phyloP scores from a whole-genome alignment of 441 rosid species.

The Populus hybrid region DNA sequence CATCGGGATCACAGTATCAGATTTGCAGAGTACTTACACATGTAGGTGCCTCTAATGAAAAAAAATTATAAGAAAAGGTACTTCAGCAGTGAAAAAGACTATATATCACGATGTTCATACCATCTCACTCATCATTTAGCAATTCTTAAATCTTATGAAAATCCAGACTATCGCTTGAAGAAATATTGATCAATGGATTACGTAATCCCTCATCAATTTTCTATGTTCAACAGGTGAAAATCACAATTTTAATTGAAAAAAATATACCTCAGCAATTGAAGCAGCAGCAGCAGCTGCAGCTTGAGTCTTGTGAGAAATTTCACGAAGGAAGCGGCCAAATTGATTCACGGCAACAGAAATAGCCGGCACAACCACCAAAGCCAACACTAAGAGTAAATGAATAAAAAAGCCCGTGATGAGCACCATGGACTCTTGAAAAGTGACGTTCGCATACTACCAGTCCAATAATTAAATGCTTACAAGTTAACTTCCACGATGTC shows the following conservation, averaged over 20 bases:
- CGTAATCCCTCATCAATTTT: background rate
- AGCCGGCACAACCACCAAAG: conserved; percentile 74
- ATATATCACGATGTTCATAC: background rate
- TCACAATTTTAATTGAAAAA: background rate
- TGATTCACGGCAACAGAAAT: conserved; percentile 72
- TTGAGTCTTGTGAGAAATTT: conserved; percentile 88
- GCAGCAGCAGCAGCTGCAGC: conserved; percentile 95
- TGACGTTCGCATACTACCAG: background rate
- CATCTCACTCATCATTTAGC: background rate
- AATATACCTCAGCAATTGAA: conserved; percentile 86
- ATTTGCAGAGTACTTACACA: background rate
- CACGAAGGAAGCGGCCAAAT: conserved; percentile 82
- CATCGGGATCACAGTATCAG: background rate
- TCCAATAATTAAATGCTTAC: conserved; percentile 34
- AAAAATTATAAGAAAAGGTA: background rate
- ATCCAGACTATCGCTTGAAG: background rate
- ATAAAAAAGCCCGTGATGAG: conserved; percentile 1
- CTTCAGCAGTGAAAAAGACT: background rate
- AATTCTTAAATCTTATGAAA: background rate
- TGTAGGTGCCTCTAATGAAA: background rate
- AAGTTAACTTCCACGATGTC: conserved; percentile 90
- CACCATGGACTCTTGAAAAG: background rate
- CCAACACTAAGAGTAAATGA: conserved; percentile 53
- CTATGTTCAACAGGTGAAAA: background rate
- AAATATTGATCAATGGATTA: background rate